These are phyloP conservation scores for Colletotrichum noveboracense DNA, from an alignment of 2,329 filamentous ascomycete genomes.

Conservation along the genomic window DNA sequence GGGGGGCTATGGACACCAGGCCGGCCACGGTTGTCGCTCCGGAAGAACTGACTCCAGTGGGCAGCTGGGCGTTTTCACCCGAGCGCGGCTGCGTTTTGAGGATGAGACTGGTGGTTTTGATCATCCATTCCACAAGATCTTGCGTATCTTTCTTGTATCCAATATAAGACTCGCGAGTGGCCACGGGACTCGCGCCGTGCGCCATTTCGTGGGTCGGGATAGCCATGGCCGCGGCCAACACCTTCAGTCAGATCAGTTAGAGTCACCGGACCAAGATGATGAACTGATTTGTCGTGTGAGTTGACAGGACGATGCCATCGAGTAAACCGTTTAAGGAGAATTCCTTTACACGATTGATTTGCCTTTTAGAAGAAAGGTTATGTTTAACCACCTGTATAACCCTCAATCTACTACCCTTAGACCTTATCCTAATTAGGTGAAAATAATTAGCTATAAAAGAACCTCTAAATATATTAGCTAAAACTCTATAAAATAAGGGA, in stretches of 20 bases:
- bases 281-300: too few species aligned
- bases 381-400: too few species aligned
- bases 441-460: too few species aligned
- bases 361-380: too few species aligned
- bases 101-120: background rate
- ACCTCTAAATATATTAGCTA: too few species aligned
- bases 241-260: background rate
- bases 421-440: too few species aligned
- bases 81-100: background rate
- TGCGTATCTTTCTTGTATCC: background rate
- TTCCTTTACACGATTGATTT: background rate
- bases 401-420: too few species aligned
- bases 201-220: background rate
- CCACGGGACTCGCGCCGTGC: background rate
- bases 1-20: background rate
- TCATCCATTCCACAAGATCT: background rate
- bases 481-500: too few species aligned
- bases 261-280: too few species aligned
- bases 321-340: background rate
- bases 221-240: background rate
- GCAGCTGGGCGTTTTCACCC: background rate
- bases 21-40: background rate
- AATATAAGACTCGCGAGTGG: background rate
- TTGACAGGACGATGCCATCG: background rate
- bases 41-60: background rate